Evolutionary conservation across 1,284 basidiomycete species (phyloP), one percentile per base, ranked within the genome.

Genomic region (Kwoniella shivajii): DNA sequence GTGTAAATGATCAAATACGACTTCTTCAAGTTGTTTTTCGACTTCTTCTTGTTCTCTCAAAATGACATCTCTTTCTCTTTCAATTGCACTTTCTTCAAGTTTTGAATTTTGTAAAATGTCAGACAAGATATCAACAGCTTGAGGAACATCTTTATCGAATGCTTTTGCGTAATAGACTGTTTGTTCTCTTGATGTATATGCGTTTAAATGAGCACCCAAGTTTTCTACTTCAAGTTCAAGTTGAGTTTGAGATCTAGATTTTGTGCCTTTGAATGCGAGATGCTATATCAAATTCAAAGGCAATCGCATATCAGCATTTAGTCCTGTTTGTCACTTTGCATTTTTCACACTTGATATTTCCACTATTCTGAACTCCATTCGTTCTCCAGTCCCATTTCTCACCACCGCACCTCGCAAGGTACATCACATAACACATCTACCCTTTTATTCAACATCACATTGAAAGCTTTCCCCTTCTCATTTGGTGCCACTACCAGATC

Each of bases 101-200:
- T 95, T 98, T 36, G 92, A 95, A 81, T 95, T 96, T 80, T 97
- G 94, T 48, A 99, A 85, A 72, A 99, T 99, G 80, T 99, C 95
- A 69, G 90, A 90, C 77, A 99, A 92, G 81, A 99, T 96, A 80
- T 97, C 92, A 59, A 99, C 93, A 30, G 92, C 87, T 59, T 85
- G 84, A 31, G 87, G 85, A 20, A 98, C 91, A 77, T 99, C 96
- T 83, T 95, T 90, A 78, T 89, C 86, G 86, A 99, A 99, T 75
- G 90, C 89, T 85, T 98, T 98, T 75, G 95, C 95, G 78, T 98
- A 98, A 83, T 98, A 99, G 63, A 98, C 94, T 30, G 96, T 99
- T 81, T 99, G 95, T 81, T 99, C 95, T 65, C 95, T 87, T 41
- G 94, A 97, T 18, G 95, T 99, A 83, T 98, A 99, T 54, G 96